A percentile compares a stretch with the other conserved stretches of the same genome.
Evolutionary conservation across 176 grass and related monocot genomes (phyloP).

Genomic region (Triticum turgidum): DNA sequence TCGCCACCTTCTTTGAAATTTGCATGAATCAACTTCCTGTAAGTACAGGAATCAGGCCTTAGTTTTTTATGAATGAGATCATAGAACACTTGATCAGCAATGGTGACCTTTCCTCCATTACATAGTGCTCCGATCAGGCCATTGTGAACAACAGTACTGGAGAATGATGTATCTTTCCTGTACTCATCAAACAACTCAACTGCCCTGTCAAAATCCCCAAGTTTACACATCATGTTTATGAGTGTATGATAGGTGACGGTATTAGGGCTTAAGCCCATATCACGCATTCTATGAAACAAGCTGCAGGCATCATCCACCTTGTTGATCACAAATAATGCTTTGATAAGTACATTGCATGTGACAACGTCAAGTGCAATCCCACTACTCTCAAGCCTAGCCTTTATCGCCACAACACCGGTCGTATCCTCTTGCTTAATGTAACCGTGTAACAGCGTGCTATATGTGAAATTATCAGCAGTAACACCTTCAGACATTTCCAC

Average conservation of each 20-base stretch:
- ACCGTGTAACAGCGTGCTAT: constrained; percentile 78
- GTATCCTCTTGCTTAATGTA: constrained; percentile 55
- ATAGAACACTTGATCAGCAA: constrained; percentile 50
- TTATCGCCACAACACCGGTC: constrained; percentile 43
- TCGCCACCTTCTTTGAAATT: constrained; percentile 54
- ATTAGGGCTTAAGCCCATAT: constrained; percentile 65
- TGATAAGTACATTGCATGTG: constrained; percentile 82
- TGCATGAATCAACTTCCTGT: constrained; percentile 53
- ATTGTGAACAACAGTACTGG: constrained; percentile 40
- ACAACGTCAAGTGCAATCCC: constrained; percentile 59
- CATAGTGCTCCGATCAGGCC: constrained; percentile 58
- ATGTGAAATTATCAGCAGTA: constrained; percentile 77
- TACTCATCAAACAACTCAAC: constrained; percentile 62
- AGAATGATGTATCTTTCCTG: constrained; percentile 42
- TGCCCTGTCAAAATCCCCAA: constrained; percentile 57
- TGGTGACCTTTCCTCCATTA: constrained; percentile 49
- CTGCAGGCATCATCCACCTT: constrained; percentile 68
- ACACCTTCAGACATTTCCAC: constrained; percentile 60
- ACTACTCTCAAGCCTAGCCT: constrained; percentile 53
- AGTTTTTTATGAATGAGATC: constrained; percentile 62
- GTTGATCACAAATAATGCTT: constrained; percentile 67
- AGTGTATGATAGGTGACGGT: constrained; percentile 69
- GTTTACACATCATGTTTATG: constrained; percentile 61
- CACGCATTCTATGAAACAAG: constrained; percentile 69
- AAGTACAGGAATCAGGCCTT: constrained; percentile 42